Conservation (phyloP, 441 rosid species). For the Monsonia emarginata region DNA sequence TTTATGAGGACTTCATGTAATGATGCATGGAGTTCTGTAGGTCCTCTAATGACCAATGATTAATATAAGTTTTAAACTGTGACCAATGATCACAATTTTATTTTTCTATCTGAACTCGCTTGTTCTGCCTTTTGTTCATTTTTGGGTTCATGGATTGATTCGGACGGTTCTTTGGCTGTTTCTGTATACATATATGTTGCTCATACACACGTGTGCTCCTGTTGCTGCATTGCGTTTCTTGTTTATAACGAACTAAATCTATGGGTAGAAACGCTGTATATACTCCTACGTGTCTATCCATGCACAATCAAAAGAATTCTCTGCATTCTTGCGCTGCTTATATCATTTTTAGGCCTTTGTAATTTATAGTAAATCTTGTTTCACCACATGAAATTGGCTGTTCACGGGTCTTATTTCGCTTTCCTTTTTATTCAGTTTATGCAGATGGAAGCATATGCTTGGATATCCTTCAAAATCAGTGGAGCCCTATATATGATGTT, state of each 20-base stretch:
- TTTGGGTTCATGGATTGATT: not conserved
- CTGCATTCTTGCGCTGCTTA: not conserved
- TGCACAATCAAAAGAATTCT: not conserved
- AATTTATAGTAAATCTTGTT: not conserved
- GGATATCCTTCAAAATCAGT: slow-evolving; percentile 58
- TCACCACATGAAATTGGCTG: not conserved
- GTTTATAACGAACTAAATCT: too few relatives aligned
- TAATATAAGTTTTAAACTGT: not conserved
- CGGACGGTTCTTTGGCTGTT: not conserved
- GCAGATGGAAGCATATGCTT: slow-evolving; percentile 66
- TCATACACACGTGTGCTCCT: not conserved
- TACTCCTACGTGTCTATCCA: not conserved
- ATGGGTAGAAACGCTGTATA: too few relatives aligned
- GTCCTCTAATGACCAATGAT: too few relatives aligned
- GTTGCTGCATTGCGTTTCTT: too few relatives aligned
- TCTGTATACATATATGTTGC: not conserved
- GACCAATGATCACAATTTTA: not conserved
- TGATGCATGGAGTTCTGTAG: too few relatives aligned
- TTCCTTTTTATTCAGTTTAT: slow-evolving; percentile 28
- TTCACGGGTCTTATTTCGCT: not conserved
- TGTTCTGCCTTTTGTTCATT: not conserved
- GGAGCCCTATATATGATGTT: slow-evolving; percentile 61
- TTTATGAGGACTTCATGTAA: too few relatives aligned
- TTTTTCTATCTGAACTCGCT: not conserved
- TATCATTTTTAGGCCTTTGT: not conserved